Percentiles rank a stretch among this genome's conserved stretches.
Evolutionary conservation across 495 filamentous ascomycete species (phyloP).

Genomic region (Chaetomium fimeti): DNA sequence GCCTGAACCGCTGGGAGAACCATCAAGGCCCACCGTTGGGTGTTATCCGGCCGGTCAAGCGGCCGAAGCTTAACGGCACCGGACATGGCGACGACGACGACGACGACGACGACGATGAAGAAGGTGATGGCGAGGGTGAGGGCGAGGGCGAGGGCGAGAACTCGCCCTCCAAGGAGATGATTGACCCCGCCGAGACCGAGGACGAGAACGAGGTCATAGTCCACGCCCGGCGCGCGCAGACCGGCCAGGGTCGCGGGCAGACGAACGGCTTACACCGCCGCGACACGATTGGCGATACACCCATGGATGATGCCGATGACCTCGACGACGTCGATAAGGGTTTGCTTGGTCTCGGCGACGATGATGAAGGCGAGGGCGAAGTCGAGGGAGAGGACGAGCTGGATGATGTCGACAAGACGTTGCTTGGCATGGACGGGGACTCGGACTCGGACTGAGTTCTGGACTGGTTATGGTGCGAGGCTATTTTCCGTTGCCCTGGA

Average conservation of each 20-base stretch:
- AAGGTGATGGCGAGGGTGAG: conserved; percentile 38
- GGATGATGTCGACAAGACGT: conserved; percentile 53
- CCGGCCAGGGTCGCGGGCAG: conserved; percentile 15
- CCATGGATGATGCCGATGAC: conserved; percentile 50
- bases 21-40: conserved; percentile 50
- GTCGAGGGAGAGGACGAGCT: conserved; percentile 46
- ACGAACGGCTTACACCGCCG: conserved; percentile 22
- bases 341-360: conserved; percentile 34
- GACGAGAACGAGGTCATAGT: conserved; percentile 33
- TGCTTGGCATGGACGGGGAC: conserved; percentile 49
- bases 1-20: conserved; percentile 72
- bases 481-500: too few relatives aligned
- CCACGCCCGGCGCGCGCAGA: conserved; percentile 13
- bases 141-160: conserved; percentile 40
- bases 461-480: too few relatives aligned
- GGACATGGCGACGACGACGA: conserved; percentile 28
- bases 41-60: conserved; percentile 45
- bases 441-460: conserved; percentile 42
- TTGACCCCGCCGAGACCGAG: conserved; percentile 39
- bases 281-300: conserved; percentile 38
- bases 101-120: conserved; percentile 34
- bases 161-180: conserved; percentile 29
- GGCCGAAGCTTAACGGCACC: conserved; percentile 32
- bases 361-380: conserved; percentile 43
- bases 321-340: conserved; percentile 35